Percentiles rank a stretch among this genome's conserved stretches.
phyloP scores from a whole-genome alignment of 2,329 filamentous ascomycete genomes.

The Diatrype stigma region DNA sequence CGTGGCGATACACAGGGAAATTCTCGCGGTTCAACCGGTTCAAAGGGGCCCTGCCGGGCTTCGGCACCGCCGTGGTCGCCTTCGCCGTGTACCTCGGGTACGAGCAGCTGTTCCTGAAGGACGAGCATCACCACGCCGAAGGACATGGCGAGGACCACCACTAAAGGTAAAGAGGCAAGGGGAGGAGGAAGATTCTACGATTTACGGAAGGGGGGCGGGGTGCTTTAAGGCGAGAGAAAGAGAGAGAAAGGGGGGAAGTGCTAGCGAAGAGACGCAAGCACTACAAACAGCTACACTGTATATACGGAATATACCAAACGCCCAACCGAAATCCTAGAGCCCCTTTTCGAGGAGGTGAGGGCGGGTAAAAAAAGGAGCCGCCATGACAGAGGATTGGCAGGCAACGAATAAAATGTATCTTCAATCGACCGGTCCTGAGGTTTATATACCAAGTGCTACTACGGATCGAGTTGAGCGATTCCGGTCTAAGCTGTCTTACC shows the following conservation, averaged over 20 bases:
- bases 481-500: no score
- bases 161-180: slow-evolving; percentile 31
- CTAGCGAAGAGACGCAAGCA: no score
- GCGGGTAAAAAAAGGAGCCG: no score
- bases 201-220: slow-evolving; percentile 5
- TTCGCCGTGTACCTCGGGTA: slow-evolving; percentile 87
- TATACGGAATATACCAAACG: no score
- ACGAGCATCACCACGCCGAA: slow-evolving; percentile 58
- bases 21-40: slow-evolving; percentile 90
- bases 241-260: neutral
- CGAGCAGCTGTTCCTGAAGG: slow-evolving; percentile 81
- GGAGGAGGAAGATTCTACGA: slow-evolving; percentile 8
- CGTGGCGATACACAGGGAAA: slow-evolving; percentile 87
- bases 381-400: no score
- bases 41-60: slow-evolving; percentile 78
- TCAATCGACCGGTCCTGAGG: no score
- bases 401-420: no score
- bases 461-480: no score
- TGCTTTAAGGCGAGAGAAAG: slow-evolving; percentile 28
- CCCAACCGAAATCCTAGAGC: no score
- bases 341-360: no score
- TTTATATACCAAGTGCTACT: no score
- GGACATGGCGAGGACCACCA: slow-evolving; percentile 55
- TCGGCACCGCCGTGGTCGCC: slow-evolving; percentile 87
- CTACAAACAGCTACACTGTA: no score